Evolutionary conservation across 169 alveolate genomes (phyloP), one percentile per base, ranked within the genome.

Genomic region (Besnoitia besnoiti): DNA sequence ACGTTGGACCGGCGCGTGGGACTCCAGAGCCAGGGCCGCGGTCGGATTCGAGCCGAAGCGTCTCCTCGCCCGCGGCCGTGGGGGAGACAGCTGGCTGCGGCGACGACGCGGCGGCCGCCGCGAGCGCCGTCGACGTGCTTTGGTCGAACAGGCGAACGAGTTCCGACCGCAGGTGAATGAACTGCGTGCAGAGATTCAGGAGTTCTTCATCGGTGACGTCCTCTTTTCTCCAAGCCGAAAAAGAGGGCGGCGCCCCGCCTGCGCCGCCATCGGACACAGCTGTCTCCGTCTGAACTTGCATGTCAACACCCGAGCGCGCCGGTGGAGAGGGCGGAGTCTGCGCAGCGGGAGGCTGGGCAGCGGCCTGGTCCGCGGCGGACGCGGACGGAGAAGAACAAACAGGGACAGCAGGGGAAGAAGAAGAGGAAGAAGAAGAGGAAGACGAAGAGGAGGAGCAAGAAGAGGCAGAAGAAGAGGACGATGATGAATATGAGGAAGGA

Each of bases 191-290:
- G 47, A 73, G 39, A 35, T 37, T 37, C 39, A 73, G 39, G 47
- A 73, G 82, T 24, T 73, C 82, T 35, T 73, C 82, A n/a, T 73
- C 82, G 46, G 44, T 73, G 27, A 73, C 82, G 67, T 55, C 67
- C 24, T 19, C 24, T n/a, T 55, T 55, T n/a, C 4, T 19, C 5
- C 55, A 49, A 14, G 67, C 12, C n/a, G 24, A 55, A 55, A n/a
- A 55, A 19, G 67, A 16, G 67, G 24, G 24, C 7, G 67, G 27
- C 1, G 5, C 24, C 67, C 24, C 67, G 67, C 12, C 33, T 3
- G 33, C 24, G 67, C 24, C 59, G 59, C 7, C 59, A 16, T 19
- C 30, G 67, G 33, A n/a, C 67, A 55, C 30, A n/a, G 67, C 67
- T 19, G 67, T 16, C 67, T 55, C 67, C 3, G 67, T 55, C 67